Evolutionary conservation across 306 rosid genomes (phyloP).

Genomic region (Inga laurina): DNA sequence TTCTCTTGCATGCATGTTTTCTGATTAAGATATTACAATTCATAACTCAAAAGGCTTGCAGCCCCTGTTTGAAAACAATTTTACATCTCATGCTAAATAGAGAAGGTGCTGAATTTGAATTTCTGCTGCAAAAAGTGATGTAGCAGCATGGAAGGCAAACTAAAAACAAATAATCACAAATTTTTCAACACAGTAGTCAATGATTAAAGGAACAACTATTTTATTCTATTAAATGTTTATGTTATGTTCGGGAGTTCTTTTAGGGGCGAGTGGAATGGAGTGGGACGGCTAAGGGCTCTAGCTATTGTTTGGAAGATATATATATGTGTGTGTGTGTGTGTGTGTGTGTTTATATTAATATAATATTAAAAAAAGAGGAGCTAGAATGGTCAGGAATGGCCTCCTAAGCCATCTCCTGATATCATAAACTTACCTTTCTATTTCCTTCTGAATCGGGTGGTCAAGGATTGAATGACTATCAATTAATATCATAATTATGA

Average conservation of each 20-base stretch:
- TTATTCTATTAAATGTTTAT: not conserved
- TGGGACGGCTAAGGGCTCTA: not conserved
- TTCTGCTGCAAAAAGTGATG: not conserved
- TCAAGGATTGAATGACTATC: not conserved
- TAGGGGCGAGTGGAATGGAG: not conserved
- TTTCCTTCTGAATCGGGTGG: not conserved
- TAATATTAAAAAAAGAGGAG: no score
- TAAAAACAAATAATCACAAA: not conserved
- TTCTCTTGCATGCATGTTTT: not conserved
- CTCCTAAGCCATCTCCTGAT: not conserved
- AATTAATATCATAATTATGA: not conserved
- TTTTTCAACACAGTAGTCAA: not conserved
- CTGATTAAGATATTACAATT: not conserved
- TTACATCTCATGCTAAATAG: not conserved
- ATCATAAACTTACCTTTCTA: not conserved
- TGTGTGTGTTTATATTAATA: no score
- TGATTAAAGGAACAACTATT: not conserved
- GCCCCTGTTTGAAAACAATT: not conserved
- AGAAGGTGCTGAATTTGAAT: not conserved
- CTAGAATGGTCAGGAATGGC: not conserved
- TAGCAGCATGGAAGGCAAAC: not conserved
- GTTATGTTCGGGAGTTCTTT: not conserved
- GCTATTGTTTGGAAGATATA: not conserved
- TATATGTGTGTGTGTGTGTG: no score
- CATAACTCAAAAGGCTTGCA: not conserved